Base-by-base conservation (phyloP, 768 basidiomycete genomes). In the Suillus clintonianus region DNA sequence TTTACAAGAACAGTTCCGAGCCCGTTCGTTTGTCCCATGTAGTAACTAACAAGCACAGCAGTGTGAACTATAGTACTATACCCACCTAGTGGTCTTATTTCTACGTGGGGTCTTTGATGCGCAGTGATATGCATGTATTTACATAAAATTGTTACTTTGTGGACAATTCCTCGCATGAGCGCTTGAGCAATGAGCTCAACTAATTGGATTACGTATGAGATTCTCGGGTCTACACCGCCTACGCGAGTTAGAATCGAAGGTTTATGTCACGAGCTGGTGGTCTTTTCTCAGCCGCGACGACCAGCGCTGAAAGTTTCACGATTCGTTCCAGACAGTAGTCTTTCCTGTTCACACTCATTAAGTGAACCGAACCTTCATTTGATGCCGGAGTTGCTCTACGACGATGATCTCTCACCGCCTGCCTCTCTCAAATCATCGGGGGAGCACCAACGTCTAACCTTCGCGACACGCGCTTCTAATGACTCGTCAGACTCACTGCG, bases 401-500 rank as follows among this genome's bases (percentile, higher is more conserved):
- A 27, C 17, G 27, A 57, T 10, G 69, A 68, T 48, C 54, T 66
- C 62, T 72, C 65, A 39, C 50, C 65, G 30, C 17, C 68, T 17
- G 60, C 62, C 42, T 48, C 72, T 41, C 32, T 41, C 47, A 66
- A 68, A 34, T 56, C 63, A 8, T 55, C 70, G 2, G 39, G 57
- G 37, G 67, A 71, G 34, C 66, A 61, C 19, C 41, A 59, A 8
- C 62, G 62, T 48, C 54, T 68, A 37, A 42, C 67, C 2, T 60
- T 32, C 24, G 5, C 10, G 15, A 60, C 45, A 14, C 59, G 34
- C 30, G 36, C 47, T 4, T 64, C 65, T 48, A 64, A 75, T 65
- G 90, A 89, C 62, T 94, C 93, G 1, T 83, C 86, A 32, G 87
- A 89, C 60, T 92, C 91, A 17, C 78, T 96, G 61, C 85, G 91